Evolutionary conservation across 352 stramenopile genomes (phyloP), one percentile per base, ranked within the genome.

Genomic region (Phytophthora agathidicida): DNA sequence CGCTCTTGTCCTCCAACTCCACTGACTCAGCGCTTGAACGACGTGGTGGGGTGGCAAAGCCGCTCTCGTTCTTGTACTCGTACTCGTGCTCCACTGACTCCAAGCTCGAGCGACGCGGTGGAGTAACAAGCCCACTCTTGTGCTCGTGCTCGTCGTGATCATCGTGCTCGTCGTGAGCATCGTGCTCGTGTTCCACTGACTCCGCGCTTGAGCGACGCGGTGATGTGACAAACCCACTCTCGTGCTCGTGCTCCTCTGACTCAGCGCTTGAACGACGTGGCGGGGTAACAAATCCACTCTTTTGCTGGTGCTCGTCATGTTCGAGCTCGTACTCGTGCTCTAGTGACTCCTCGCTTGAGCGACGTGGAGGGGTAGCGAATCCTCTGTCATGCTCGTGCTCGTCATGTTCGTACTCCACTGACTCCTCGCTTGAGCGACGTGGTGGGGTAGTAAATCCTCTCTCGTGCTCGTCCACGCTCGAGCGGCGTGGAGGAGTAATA

Each of bases 371-470:
- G n/a, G n/a, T n/a, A n/a, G n/a, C n/a, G n/a, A n/a, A n/a, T n/a
- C n/a, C n/a, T n/a, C n/a, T n/a, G n/a, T n/a, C n/a, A 17, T n/a
- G 26, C 16, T n/a, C 8, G n/a, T n/a, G 32, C 2, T 2, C 7
- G 16, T 24, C 14, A 17, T 16, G 17, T 23, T 44, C n/a, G 6
- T 45, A 5, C 24, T 55, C 10, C 33, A 55, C 6, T 20, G 49
- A 41, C 5, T 58, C 48, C 30, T 23, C 41, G 11, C 48, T 65
- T 2, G 38, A 50, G 23, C 58, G 32, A 24, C 27, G 27, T 8
- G 37, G 17, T 14, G 28, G 9, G 7, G 36, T 49, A 5, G 16
- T 32, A 32, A 39, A 42, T 32, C 24, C 23, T 16, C 41, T 52
- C 2, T 57, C 24, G 20, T 35, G 32, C 10, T 33, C 55, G 1